phyloP scores from a whole-genome alignment of 148 eudicot genomes.

The Spergularia marina region DNA sequence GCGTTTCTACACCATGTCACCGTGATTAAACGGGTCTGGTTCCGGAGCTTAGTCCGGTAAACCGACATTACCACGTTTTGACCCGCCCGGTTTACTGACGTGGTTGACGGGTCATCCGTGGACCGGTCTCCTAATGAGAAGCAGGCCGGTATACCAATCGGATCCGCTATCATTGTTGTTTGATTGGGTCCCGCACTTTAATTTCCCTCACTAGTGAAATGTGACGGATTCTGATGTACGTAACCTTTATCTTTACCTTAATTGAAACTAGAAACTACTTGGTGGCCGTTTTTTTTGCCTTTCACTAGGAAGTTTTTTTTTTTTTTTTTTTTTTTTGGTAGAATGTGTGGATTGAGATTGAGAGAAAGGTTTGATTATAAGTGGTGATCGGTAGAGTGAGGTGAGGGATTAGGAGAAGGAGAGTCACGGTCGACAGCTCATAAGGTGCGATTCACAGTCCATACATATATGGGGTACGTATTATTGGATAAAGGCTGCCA shows the following conservation, averaged over 20 bases:
- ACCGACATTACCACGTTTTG: conserved; percentile 63
- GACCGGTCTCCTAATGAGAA: conserved; percentile 39
- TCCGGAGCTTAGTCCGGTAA: conserved; percentile 54
- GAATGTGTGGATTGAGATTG: not conserved
- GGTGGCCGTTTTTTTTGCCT: not conserved
- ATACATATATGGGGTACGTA: not conserved
- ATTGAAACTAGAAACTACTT: not conserved
- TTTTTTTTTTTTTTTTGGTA: not conserved
- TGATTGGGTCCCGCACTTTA: too few species aligned
- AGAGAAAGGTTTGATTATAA: not conserved
- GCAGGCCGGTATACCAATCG: conserved; percentile 62
- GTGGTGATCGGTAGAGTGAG: not conserved
- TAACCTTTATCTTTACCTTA: not conserved
- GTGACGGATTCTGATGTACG: not conserved
- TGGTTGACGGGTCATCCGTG: conserved; percentile 17
- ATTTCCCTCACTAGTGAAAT: too few species aligned
- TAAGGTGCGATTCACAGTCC: conserved; percentile 7
- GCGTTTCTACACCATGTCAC: conserved; percentile 72
- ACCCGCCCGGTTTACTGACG: conserved; percentile 53
- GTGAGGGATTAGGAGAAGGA: conserved; percentile 3
- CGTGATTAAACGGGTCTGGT: conserved; percentile 53
- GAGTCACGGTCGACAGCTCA: conserved; percentile 11
- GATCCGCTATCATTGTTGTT: conserved; percentile 48
- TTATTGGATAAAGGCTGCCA: conserved; percentile 40
- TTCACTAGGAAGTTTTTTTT: not conserved